These are phyloP conservation scores for Cucumis cinereus DNA, from an alignment of 306 rosid species.

Conservation along the genomic window DNA sequence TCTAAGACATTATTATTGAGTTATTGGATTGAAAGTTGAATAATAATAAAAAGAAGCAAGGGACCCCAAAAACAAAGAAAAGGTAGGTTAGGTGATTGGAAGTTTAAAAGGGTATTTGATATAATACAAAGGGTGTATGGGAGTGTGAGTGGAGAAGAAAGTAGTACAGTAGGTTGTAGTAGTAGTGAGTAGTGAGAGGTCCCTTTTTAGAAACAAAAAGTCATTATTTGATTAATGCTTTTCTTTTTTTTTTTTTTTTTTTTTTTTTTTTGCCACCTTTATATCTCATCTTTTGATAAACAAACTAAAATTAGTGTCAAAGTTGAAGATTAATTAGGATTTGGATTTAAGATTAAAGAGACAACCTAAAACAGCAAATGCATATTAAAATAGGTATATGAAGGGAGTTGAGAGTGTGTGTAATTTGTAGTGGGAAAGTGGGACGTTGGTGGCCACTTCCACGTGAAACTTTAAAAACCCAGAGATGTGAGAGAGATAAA, in stretches of 20 bases:
- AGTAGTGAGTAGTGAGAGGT: background rate
- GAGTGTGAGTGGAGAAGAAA: background rate
- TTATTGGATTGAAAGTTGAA: background rate
- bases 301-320: background rate
- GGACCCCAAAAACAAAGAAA: background rate
- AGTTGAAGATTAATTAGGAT: background rate
- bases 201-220: background rate
- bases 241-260: background rate
- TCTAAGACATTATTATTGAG: background rate
- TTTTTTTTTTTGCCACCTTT: background rate
- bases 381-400: background rate
- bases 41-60: background rate
- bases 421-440: background rate
- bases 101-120: background rate
- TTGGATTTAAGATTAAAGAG: background rate
- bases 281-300: background rate
- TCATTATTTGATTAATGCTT: background rate
- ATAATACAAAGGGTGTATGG: no score
- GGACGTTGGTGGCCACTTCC: constrained; percentile 2
- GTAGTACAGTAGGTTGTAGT: background rate
- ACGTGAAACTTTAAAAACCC: background rate
- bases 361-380: background rate
- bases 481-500: background rate
- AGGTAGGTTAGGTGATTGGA: background rate
- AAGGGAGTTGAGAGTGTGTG: background rate